Percentiles rank a stretch among this genome's conserved stretches.
phyloP scores from a whole-genome alignment of 73 alveolate genomes.

The Paramecium tetraurelia region DNA sequence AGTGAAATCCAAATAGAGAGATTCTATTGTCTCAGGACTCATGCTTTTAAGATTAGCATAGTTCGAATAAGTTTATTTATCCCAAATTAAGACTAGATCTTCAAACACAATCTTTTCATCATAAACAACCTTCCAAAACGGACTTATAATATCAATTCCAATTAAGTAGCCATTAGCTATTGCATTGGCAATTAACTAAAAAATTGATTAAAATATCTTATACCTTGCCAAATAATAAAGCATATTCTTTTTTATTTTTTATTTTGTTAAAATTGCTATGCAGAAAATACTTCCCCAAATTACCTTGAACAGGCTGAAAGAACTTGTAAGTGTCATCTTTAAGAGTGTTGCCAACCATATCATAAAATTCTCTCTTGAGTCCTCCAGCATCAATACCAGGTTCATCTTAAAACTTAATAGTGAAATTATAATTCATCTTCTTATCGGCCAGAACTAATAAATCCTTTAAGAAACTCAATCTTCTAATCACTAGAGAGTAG shows the following conservation, averaged over 20 bases:
- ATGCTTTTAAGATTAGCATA: not conserved
- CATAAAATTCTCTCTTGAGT: slow-evolving; percentile 59
- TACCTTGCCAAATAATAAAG: slow-evolving; percentile 52
- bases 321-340: slow-evolving; percentile 52
- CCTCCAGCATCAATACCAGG: slow-evolving; percentile 62
- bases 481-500: not conserved
- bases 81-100: not conserved
- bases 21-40: not conserved
- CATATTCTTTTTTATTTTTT: not conserved
- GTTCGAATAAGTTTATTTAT: not conserved
- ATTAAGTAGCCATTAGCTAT: not conserved
- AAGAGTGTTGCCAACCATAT: slow-evolving; percentile 46
- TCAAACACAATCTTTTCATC: slow-evolving; percentile 2
- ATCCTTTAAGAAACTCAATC: slow-evolving; percentile 48
- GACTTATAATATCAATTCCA: not conserved
- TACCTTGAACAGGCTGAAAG: not conserved
- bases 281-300: slow-evolving; percentile 35
- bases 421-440: not conserved
- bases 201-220: not conserved
- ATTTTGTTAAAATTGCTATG: slow-evolving; percentile 21
- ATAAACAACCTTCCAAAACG: slow-evolving; percentile 47
- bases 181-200: slow-evolving; percentile 48
- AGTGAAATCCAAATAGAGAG: not conserved
- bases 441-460: slow-evolving; percentile 4
- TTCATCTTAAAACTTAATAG: slow-evolving; percentile 49